Evolutionary conservation across 768 basidiomycete genomes (phyloP).

Genomic region (Tricholoma bakamatsutake): DNA sequence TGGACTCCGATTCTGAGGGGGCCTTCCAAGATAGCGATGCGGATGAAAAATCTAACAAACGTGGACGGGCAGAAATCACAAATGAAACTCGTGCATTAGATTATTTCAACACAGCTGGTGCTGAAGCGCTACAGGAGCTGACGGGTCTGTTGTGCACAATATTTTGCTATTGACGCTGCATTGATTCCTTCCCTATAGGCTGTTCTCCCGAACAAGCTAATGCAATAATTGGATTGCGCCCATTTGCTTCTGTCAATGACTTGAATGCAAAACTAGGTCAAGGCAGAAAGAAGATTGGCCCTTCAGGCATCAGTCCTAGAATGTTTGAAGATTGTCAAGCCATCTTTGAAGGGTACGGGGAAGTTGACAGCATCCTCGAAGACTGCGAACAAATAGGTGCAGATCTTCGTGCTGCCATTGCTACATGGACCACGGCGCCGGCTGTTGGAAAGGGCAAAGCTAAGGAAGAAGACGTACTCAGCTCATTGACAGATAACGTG

Average conservation of each 20-base stretch:
- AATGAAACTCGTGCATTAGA: constrained; percentile 51
- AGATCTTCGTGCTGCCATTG: constrained; percentile 65
- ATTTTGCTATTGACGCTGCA: not conserved
- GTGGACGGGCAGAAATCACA: constrained; percentile 26
- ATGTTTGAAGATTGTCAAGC: constrained; percentile 87
- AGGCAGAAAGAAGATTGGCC: constrained; percentile 82
- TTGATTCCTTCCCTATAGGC: constrained; percentile 34
- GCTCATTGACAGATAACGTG: constrained; percentile 24
- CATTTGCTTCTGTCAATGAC: constrained; percentile 73
- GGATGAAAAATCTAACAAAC: constrained; percentile 28
- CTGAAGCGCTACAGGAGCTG: constrained; percentile 65
- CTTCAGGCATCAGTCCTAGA: constrained; percentile 78
- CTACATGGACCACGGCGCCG: constrained; percentile 58
- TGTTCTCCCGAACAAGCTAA: constrained; percentile 80
- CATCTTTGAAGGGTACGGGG: constrained; percentile 79
- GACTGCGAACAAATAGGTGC: constrained; percentile 85
- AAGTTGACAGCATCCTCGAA: constrained; percentile 84
- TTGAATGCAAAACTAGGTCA: constrained; percentile 71
- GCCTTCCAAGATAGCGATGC: constrained; percentile 46
- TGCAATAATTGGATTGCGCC: constrained; percentile 71
- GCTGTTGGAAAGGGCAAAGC: constrained; percentile 33
- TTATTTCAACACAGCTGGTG: constrained; percentile 60
- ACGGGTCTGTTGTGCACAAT: constrained; percentile 46
- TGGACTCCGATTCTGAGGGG: constrained; percentile 62
- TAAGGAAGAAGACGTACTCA: constrained; percentile 24